Percentiles rank a stretch among this genome's conserved stretches.
These are phyloP conservation scores for Flaveria sonorensis DNA, from an alignment of 129 eudicot genomes.

Conservation along the genomic window DNA sequence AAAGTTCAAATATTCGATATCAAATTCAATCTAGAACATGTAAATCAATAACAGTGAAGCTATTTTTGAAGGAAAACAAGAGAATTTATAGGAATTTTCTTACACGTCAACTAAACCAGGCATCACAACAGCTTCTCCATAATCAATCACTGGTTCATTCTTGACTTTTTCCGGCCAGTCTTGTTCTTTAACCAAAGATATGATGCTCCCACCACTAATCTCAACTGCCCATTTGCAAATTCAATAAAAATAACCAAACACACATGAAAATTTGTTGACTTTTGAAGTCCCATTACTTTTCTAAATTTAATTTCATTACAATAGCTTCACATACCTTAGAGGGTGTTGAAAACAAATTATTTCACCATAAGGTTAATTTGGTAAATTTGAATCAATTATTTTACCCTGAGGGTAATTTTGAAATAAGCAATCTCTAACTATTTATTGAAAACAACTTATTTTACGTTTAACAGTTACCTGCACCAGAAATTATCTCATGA, in stretches of 20 bases:
- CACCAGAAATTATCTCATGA: slow-evolving; percentile 69
- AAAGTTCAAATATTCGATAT: slow-evolving; percentile 18
- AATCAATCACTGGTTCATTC: slow-evolving; percentile 59
- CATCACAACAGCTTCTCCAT: slow-evolving; percentile 96
- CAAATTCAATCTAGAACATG: neutral
- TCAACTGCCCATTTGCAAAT: slow-evolving; percentile 70
- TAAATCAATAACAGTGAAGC: neutral
- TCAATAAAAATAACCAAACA: slow-evolving; percentile 14
- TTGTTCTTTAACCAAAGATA: slow-evolving; percentile 65
- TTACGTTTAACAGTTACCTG: slow-evolving; percentile 47
- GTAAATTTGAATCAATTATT: neutral
- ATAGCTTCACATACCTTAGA: neutral
- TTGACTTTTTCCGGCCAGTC: slow-evolving; percentile 55
- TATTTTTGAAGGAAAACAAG: neutral
- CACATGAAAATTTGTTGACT: neutral
- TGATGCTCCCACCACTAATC: slow-evolving; percentile 73
- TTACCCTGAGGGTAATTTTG: neutral
- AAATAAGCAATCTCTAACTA: neutral
- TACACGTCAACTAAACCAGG: slow-evolving; percentile 98
- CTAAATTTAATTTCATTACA: neutral
- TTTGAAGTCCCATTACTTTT: slow-evolving; percentile 41
- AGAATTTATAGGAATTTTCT: slow-evolving; percentile 32
- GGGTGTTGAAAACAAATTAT: slow-evolving; percentile 9
- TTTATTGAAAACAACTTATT: neutral
- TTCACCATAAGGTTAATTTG: neutral